phyloP scores from a whole-genome alignment of 352 stramenopile species.

The Phytopythium vexans region DNA sequence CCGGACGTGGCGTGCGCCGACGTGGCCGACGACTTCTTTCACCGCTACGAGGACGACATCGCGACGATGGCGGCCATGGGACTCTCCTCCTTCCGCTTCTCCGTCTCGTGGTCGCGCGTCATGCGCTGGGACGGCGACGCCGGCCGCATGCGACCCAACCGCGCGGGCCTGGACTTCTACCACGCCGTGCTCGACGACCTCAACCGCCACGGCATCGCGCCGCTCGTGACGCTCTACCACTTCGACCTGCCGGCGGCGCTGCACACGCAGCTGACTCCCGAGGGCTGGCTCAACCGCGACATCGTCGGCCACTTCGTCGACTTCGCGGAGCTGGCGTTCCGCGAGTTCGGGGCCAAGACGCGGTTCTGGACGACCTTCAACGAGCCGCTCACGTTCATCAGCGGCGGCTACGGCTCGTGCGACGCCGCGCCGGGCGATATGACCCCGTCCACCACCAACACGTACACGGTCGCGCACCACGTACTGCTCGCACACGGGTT shows the following conservation, averaged over 20 bases:
- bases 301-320: constrained; percentile 75
- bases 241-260: constrained; percentile 92
- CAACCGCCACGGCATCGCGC: constrained; percentile 58
- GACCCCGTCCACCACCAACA: constrained; percentile 31
- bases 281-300: constrained; percentile 61
- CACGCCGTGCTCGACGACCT: constrained; percentile 90
- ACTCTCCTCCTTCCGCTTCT: constrained; percentile 92
- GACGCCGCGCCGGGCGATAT: constrained; percentile 26
- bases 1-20: constrained; percentile 66
- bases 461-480: constrained; percentile 80
- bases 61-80: constrained; percentile 88
- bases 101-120: constrained; percentile 90
- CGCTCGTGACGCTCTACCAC: constrained; percentile 94
- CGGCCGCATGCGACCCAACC: constrained; percentile 65
- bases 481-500: constrained; percentile 89
- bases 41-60: constrained; percentile 89
- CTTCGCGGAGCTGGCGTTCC: constrained; percentile 91
- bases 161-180: constrained; percentile 89
- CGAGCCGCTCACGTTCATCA: constrained; percentile 88
- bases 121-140: constrained; percentile 66
- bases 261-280: constrained; percentile 62
- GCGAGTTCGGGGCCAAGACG: constrained; percentile 89
- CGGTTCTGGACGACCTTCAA: constrained; percentile 96
- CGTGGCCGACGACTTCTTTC: constrained; percentile 92
- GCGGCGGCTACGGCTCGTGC: constrained; percentile 84